Base-by-base conservation (phyloP, 495 filamentous ascomycete species). In the Immersiella caudata region DNA sequence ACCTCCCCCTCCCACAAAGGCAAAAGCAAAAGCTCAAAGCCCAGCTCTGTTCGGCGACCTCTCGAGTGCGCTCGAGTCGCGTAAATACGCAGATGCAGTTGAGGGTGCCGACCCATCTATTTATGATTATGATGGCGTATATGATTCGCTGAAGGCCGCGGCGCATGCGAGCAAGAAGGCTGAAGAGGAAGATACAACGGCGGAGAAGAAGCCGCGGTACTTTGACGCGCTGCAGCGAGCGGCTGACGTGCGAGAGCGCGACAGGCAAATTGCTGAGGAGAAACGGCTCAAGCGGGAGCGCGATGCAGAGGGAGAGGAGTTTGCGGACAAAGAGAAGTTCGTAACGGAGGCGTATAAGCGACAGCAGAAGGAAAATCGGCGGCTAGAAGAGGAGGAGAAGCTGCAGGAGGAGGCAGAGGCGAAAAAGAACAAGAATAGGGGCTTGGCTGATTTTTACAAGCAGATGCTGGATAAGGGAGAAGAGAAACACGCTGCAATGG, bases 281-380 rank as follows among this genome's bases (percentile, higher is more conserved):
- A 91, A 93, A 74, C 82, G 92, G 76, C 81, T 98, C 29, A 89
- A 91, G 70, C 88, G 89, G 55, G 96, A 99, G 76, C 87, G 95
- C 40, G 96, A 94, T 70, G 91, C 89, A 0, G 95, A 99, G 78
- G 95, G 95, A 11, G 96, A 97, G 16, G 93, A 94, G 78, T 97
- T 92, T 73, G 90, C 87, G 0, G 96, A 95, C 68, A 99, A 97
- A 78, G 96, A 98, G 78, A 93, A 90, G 74, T 99, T 99, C 71
- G 95, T 98, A 33, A 99, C 95, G 0, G 87, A 87, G n/a, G 94
- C 95, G 54, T 99, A 99, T 72, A 95, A 93, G 81, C 86, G 86
- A 73, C 95, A 97, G 75, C 95, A 97, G 75, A 93, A 88, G 73
- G 95, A 97, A 76, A 83, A 93, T 71, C 77, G 85, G 70, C 84